Evolutionary conservation across 495 filamentous ascomycete genomes (phyloP).

Genomic region (Podospora sp.): DNA sequence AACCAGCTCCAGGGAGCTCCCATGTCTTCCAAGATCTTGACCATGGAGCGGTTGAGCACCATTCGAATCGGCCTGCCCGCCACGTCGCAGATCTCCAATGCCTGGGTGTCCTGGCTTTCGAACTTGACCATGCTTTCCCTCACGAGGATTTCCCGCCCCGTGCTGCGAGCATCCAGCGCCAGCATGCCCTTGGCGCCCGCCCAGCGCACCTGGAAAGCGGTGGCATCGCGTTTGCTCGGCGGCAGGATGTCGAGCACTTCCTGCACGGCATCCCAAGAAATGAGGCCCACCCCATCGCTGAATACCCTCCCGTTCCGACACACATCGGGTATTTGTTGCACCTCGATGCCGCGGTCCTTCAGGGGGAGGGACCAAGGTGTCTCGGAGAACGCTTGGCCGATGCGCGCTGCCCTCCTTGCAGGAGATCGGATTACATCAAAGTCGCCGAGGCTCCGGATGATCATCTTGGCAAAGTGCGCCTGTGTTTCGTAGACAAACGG

Average conservation of each 20-base stretch:
- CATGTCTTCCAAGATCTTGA: conserved; percentile 83
- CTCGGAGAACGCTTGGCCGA: conserved; percentile 83
- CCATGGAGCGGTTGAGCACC: conserved; percentile 72
- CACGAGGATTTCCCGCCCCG: conserved; percentile 57
- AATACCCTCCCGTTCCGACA: conserved; percentile 57
- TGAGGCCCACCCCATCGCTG: conserved; percentile 77
- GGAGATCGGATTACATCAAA: conserved; percentile 66
- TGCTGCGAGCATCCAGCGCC: conserved; percentile 61
- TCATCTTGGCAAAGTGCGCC: conserved; percentile 41
- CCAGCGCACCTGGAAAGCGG: conserved; percentile 72
- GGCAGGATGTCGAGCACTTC: conserved; percentile 53
- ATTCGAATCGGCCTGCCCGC: conserved; percentile 65
- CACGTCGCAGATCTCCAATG: conserved; percentile 76
- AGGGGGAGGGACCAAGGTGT: conserved; percentile 59
- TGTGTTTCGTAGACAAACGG: conserved; percentile 58
- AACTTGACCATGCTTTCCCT: conserved; percentile 82
- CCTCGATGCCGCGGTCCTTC: conserved; percentile 35
- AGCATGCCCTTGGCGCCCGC: conserved; percentile 75
- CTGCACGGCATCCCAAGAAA: conserved; percentile 60
- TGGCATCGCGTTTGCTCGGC: conserved; percentile 50
- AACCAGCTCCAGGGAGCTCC: conserved; percentile 58
- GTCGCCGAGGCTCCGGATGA: conserved; percentile 66
- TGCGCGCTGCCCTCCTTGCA: conserved; percentile 76
- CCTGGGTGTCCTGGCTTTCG: conserved; percentile 47
- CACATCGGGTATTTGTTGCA: conserved; percentile 47